Base-by-base conservation (phyloP, 1,284 basidiomycete genomes). In the Apiotrichum gracile region DNA sequence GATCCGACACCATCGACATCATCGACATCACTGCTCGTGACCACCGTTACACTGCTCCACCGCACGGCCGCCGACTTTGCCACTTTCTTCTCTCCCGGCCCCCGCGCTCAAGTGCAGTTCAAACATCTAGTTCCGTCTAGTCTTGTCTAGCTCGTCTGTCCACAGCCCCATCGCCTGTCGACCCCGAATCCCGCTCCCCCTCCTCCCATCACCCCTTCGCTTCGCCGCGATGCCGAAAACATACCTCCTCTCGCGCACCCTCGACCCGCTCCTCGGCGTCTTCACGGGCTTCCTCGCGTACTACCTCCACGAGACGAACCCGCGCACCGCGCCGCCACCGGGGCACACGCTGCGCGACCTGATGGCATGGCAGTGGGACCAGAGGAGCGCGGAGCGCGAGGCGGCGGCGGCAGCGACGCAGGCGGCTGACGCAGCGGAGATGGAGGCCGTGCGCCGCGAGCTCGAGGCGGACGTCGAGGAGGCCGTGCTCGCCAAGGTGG, bases 241-340 rank as follows among this genome's bases (percentile, higher is more conserved):
- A 19, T 74, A 73, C 59, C 69, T 76, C 47, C 69, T 76, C 40
- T 71, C 69, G 7, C 63, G 71, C 21, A 70, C 70, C 10, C 65
- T 89, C 22, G 88, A 90, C 72, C 86, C 86, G 17, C 57, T 88
- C 25, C 76, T 92, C 19, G 89, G 87, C 14, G 74, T 89, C 41
- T 88, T 90, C 70, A 91, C 89, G 1, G 74, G 90, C 19, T 72
- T 85, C 40, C 76, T 91, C 40, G 90, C 90, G 1, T 92, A 85
- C 72, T 84, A 88, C 69, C 81, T 93, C 22, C 82, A 87, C 74
- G 89, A 92, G 72, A 86, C 80, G 37, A 85, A 92, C 71, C 90
- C 90, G 6, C 83, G 89, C 47, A 87, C 85, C 2, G 84, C 82
- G 12, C 80, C 85, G 16, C 77, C 82, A 2, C 76, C 79, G n/a